Base-by-base conservation (phyloP, 2,329 filamentous ascomycete species). In the Talaromyces sp. region DNA sequence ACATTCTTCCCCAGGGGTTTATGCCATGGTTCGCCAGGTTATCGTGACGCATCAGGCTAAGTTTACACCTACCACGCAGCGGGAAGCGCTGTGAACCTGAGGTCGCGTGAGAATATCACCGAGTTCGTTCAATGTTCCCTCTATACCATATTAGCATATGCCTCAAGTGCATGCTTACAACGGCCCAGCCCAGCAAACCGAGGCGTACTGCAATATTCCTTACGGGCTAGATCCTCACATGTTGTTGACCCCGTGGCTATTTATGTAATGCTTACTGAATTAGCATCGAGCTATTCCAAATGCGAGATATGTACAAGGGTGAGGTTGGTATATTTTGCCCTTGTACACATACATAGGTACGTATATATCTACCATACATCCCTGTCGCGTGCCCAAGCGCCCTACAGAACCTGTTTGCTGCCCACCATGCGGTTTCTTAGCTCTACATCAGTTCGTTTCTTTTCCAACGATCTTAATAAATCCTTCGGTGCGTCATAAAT, bases 301-400 rank as follows among this genome's bases (percentile, higher is more conserved):
- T 25, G 22, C 17, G 22, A 49, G 5, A 27, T 50, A 15, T 27
- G 47, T 50, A 31, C 11, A 17, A 15, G 15, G 9, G 25, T n/a
- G 47, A 31, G 10, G 47, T n/a, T 3, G 9, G 17, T 9, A 31
- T 50, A 17, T 11, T 4, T 43, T 43, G n/a, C 43, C 22, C 45
- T 49, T 7, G 22, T 11, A 25, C 4, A 31, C 27, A 31, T 31
- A 31, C 27, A 31, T 27, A 49, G 22, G 11, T 39, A 31, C 27
- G 3, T 31, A 1, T 7, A 31, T 31, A 56, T 56, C 52, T 33
- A 33, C 17, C n/a, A 39, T 9, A 15, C 19, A 56, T 56, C 49
- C 49, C 52, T 56, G 52, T 39, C 52, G 52, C 33, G 33, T 56
- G 52, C 31, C 52, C 33, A 39, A 56, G 52, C 52, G 27, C 27